These are phyloP conservation scores for Rhytidiadelphus loreus DNA, from an alignment of 225 moss, liverwort and hornwort genomes.

Conservation along the genomic window DNA sequence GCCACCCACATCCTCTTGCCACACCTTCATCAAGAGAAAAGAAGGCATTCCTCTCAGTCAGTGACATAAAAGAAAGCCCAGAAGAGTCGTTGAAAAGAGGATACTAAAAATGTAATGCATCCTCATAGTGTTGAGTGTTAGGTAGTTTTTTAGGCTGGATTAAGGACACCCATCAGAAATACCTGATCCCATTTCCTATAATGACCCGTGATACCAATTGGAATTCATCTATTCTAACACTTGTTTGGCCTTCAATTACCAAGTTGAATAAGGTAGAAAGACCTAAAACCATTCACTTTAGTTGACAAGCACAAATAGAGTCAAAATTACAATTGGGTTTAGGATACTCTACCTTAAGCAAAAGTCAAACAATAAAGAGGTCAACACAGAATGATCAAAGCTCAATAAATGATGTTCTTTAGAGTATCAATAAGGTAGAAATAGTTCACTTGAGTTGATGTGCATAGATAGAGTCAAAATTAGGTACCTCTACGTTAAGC, in stretches of 20 bases:
- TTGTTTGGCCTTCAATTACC: background rate
- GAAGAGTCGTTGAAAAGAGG: background rate
- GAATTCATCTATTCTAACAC: background rate
- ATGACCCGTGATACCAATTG: background rate
- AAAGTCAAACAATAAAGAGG: background rate
- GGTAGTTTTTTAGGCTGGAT: background rate
- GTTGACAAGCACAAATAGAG: background rate
- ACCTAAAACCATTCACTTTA: background rate
- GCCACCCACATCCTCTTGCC: conserved; percentile 66
- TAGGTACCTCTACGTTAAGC: background rate
- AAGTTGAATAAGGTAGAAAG: background rate
- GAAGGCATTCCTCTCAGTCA: background rate
- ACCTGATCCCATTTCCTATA: background rate
- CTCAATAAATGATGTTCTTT: background rate
- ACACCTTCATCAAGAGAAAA: conserved; percentile 22
- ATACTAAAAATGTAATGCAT: background rate
- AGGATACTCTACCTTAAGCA: background rate
- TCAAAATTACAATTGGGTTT: background rate
- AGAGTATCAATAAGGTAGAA: background rate
- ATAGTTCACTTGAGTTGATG: background rate
- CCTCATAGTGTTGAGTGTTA: background rate
- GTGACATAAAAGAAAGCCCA: background rate
- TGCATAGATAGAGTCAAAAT: background rate
- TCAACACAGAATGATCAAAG: background rate
- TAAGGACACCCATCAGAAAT: background rate